Conservation (phyloP, 768 basidiomycete genomes). For the Lactifluus volemus region DNA sequence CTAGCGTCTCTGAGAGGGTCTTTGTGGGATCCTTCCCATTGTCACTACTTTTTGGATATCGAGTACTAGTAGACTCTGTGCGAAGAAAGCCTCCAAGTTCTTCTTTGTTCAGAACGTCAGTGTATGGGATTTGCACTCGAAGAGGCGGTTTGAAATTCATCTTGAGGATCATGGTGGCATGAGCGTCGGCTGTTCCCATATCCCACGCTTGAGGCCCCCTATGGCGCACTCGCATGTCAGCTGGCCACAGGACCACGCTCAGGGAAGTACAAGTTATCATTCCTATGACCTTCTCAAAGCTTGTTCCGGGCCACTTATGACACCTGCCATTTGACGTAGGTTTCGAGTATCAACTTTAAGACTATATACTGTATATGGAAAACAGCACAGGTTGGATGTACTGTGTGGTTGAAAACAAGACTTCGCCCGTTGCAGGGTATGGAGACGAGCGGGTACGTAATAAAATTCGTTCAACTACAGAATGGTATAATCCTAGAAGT, state of each 20-base stretch:
- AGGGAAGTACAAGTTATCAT: not conserved
- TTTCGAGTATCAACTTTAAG: too few relatives aligned
- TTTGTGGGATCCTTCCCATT: too few relatives aligned
- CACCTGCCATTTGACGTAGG: not conserved
- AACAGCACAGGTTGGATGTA: too few relatives aligned
- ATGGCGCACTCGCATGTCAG: not conserved
- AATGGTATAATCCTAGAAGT: not conserved
- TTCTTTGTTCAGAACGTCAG: too few relatives aligned
- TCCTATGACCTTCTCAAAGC: not conserved
- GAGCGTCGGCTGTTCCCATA: not conserved
- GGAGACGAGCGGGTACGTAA: not conserved
- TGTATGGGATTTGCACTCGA: not conserved
- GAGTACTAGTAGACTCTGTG: too few relatives aligned
- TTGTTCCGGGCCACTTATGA: too few relatives aligned
- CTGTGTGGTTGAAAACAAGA: too few relatives aligned
- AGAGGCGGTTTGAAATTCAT: not conserved
- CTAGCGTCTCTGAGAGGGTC: too few relatives aligned
- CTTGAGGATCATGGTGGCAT: not conserved
- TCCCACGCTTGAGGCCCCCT: not conserved
- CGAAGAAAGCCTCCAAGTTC: too few relatives aligned
- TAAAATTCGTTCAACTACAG: not conserved
- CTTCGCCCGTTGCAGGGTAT: too few relatives aligned
- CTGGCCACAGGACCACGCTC: not conserved
- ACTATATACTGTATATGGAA: too few relatives aligned
- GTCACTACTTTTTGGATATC: too few relatives aligned